Percentiles rank a stretch among this genome's conserved stretches.
phyloP scores from a whole-genome alignment of 2,329 filamentous ascomycete genomes.

The Stenocarpella maydis region DNA sequence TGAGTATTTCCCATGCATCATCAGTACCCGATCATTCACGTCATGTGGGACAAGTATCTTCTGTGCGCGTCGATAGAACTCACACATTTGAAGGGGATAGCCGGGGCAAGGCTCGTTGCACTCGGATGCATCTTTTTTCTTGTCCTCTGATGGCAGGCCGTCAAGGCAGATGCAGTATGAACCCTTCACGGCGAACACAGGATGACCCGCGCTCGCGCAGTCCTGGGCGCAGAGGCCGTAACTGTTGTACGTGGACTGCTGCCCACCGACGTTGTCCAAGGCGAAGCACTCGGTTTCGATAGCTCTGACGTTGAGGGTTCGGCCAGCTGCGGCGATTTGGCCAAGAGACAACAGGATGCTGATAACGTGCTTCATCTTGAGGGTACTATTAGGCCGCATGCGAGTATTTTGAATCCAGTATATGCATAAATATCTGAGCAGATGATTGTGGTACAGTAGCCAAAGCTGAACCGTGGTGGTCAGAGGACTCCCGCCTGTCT shows the following conservation, averaged over 20 bases:
- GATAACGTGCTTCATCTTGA: not conserved
- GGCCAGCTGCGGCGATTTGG: not conserved
- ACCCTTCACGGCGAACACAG: not conserved
- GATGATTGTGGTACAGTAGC: not conserved
- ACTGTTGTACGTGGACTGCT: not conserved
- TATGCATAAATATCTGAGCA: not conserved
- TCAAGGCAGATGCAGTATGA: not conserved
- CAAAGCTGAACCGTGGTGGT: not conserved
- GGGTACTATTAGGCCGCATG: not conserved
- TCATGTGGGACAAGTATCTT: not conserved
- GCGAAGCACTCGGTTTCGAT: not conserved
- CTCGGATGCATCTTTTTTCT: not conserved
- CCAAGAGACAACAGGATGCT: not conserved
- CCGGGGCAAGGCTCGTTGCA: conserved; percentile 4
- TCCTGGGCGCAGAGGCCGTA: not conserved
- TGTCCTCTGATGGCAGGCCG: conserved; percentile 3
- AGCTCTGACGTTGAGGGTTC: not conserved
- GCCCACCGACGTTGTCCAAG: not conserved
- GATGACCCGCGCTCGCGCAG: not conserved
- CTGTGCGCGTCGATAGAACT: not conserved
- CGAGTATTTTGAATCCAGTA: not conserved
- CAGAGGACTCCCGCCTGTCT: not conserved
- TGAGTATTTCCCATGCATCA: not conserved
- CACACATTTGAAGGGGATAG: not conserved
- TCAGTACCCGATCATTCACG: not conserved